Evolutionary conservation across 2,329 filamentous ascomycete species (phyloP).

Genomic region (Penicillium expansum): DNA sequence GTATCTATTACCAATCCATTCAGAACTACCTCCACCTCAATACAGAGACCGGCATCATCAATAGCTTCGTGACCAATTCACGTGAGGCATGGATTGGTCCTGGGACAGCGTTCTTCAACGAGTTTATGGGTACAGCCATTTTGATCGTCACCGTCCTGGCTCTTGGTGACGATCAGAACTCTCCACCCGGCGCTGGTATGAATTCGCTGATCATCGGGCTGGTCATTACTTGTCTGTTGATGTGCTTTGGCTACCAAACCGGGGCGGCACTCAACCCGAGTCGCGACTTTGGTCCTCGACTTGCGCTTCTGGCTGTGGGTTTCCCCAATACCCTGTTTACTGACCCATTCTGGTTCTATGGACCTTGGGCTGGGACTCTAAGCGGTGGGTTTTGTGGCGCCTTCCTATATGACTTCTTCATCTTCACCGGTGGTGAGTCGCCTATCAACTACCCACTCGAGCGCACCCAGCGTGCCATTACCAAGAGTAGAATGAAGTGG

Average conservation of each 20-base stretch:
- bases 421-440: slow-evolving; percentile 52
- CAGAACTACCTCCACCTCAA: slow-evolving; percentile 34
- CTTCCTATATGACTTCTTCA: slow-evolving; percentile 53
- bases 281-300: slow-evolving; percentile 51
- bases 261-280: slow-evolving; percentile 51
- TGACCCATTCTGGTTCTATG: slow-evolving; percentile 49
- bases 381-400: slow-evolving; percentile 45
- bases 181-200: slow-evolving; percentile 52
- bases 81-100: slow-evolving; percentile 40
- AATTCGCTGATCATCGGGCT: slow-evolving; percentile 51
- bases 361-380: slow-evolving; percentile 41
- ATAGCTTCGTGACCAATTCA: slow-evolving; percentile 47
- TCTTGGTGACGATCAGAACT: slow-evolving; percentile 48
- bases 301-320: slow-evolving; percentile 45
- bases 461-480: slow-evolving; percentile 40
- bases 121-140: slow-evolving; percentile 46
- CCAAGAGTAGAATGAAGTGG: slow-evolving; percentile 47
- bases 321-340: slow-evolving; percentile 45
- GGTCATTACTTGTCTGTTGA: slow-evolving; percentile 34
- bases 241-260: slow-evolving; percentile 48
- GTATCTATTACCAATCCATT: slow-evolving; percentile 40
- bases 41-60: slow-evolving; percentile 31
- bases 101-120: slow-evolving; percentile 47
- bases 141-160: slow-evolving; percentile 46
- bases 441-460: slow-evolving; percentile 52